These are phyloP conservation scores for Corylus americana DNA, from an alignment of 306 rosid species.

Conservation along the genomic window DNA sequence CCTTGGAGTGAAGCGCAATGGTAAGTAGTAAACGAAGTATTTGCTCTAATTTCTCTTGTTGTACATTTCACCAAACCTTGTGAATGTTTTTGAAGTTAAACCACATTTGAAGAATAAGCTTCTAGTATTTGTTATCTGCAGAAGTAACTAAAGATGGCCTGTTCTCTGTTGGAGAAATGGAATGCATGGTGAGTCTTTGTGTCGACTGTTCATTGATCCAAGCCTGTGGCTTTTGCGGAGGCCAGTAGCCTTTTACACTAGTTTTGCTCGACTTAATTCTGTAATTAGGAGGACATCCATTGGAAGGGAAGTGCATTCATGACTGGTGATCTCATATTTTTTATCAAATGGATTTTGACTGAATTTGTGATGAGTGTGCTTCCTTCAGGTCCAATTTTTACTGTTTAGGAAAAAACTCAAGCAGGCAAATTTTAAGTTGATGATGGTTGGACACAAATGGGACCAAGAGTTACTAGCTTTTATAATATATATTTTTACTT, in stretches of 20 bases:
- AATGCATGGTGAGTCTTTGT: slow-evolving; percentile 87
- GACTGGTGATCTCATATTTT: slow-evolving; percentile 8
- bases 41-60: slow-evolving; percentile 16
- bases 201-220: slow-evolving; percentile 15
- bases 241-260: background rate
- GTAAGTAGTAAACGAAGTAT: slow-evolving; percentile 37
- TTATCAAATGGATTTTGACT: background rate
- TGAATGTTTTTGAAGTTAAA: background rate
- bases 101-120: slow-evolving; percentile 16
- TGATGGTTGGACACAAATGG: background rate
- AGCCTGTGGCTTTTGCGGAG: slow-evolving; percentile 14
- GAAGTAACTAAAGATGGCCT: slow-evolving; percentile 97
- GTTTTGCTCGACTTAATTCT: slow-evolving; percentile 22
- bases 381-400: background rate
- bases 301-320: background rate
- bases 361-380: background rate
- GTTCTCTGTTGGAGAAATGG: slow-evolving; percentile 99
- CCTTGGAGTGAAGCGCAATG: slow-evolving; percentile 94
- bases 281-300: background rate
- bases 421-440: background rate
- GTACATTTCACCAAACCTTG: background rate
- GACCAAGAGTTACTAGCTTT: too few species aligned
- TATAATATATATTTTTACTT: background rate
- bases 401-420: background rate
- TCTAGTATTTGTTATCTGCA: slow-evolving; percentile 48